Percentiles rank a stretch among this genome's conserved stretches.
Evolutionary conservation across 495 filamentous ascomycete species (phyloP).

Genomic region (Aspergillus heteromorphus): DNA sequence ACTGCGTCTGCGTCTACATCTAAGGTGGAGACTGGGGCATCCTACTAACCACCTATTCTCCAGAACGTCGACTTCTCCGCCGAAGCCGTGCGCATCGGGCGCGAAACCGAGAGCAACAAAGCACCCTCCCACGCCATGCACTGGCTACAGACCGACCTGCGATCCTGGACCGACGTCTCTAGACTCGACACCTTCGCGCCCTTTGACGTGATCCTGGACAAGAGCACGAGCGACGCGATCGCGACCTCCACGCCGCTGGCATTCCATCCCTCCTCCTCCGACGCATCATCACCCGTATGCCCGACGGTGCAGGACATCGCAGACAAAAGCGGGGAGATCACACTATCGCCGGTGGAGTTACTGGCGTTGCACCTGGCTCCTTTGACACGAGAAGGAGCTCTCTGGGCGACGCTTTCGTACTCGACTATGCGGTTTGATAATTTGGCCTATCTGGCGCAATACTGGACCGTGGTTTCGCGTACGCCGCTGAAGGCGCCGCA

Average conservation of each 20-base stretch:
- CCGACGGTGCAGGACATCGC: constrained; percentile 20
- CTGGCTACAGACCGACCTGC: constrained; percentile 32
- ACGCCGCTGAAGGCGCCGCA: constrained; percentile 34
- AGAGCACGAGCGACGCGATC: constrained; percentile 42
- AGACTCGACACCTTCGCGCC: constrained; percentile 21
- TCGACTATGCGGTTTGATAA: constrained; percentile 34
- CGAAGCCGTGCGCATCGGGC: constrained; percentile 37
- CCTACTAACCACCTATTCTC: no score
- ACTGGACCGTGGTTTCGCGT: constrained; percentile 33
- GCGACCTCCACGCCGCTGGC: constrained; percentile 23
- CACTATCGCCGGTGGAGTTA: constrained; percentile 32
- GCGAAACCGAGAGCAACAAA: constrained; percentile 19
- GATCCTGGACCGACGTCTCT: constrained; percentile 31
- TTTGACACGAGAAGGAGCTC: constrained; percentile 25
- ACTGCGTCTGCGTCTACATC: neutral
- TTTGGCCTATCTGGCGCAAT: constrained; percentile 14
- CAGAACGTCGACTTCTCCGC: constrained; percentile 42
- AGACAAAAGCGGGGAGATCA: neutral
- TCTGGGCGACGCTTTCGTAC: constrained; percentile 36
- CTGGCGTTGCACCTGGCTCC: constrained; percentile 33
- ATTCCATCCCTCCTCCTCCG: constrained; percentile 10
- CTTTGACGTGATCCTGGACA: constrained; percentile 38
- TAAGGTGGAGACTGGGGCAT: no score
- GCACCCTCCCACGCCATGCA: constrained; percentile 25
- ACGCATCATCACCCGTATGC: constrained; percentile 14